These are phyloP conservation scores for Puccinia novopanici DNA, from an alignment of 1,284 basidiomycete species.

Conservation along the genomic window DNA sequence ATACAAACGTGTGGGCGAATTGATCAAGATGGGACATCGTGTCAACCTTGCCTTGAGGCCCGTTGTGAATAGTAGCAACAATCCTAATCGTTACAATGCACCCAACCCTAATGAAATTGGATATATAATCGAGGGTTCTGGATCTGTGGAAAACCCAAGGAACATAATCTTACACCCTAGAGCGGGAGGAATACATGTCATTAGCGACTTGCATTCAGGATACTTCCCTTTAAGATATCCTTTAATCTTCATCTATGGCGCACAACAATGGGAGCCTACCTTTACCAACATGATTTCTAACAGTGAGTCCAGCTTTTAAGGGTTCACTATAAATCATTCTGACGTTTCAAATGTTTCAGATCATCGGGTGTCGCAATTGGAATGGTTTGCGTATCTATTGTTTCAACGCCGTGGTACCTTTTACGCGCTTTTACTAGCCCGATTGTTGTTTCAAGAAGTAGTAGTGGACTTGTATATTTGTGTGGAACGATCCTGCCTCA, in stretches of 20 bases:
- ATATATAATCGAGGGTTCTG: background rate
- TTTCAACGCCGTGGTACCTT: background rate
- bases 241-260: constrained; percentile 12
- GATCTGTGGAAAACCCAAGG: background rate
- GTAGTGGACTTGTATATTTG: constrained; percentile 15
- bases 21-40: no score
- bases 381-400: constrained; percentile 17
- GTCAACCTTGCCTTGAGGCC: background rate
- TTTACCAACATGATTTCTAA: background rate
- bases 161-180: background rate
- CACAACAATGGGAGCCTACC: constrained; percentile 21
- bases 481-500: background rate
- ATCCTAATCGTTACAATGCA: background rate
- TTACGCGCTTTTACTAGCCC: constrained; percentile 59
- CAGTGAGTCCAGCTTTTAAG: constrained; percentile 59
- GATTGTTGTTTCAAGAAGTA: background rate
- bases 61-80: background rate
- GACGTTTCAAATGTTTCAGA: constrained; percentile 61
- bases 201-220: constrained; percentile 3
- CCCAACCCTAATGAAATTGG: background rate
- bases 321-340: no score
- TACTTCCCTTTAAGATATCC: constrained; percentile 33
- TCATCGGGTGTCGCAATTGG: background rate
- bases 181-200: background rate
- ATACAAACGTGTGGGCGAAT: background rate